Base-by-base conservation (phyloP, 1,284 basidiomycete species). In the Trichosporon ovoides region DNA sequence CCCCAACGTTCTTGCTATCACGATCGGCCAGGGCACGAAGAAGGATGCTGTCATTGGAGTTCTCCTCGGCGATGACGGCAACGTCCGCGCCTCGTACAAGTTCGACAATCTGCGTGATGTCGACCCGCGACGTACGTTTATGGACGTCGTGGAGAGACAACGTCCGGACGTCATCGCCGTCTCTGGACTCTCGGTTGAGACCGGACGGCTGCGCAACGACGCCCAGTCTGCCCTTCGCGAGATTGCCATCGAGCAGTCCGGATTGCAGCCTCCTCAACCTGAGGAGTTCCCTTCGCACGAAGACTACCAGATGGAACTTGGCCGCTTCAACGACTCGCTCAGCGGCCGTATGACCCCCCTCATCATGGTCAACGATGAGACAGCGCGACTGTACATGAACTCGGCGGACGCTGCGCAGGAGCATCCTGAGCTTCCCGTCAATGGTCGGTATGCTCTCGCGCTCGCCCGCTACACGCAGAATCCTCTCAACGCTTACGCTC, bases 1-100 rank as follows among this genome's bases (percentile, higher is more conserved):
- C 0, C 87, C 92, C 0, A 87, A 88, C 7, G 92, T 98, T 4
- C 81, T 99, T 37, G 91, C 95, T 5, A 79, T 97, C 58, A 97
- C 95, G 4, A 92, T 93, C 84, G 96, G 96, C 48, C 87, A 88
- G 71, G 96, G 96, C 53, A 92, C 96, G 67, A 90, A 91, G 38
- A 88, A 87, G 68, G 95, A 98, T 75, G 86, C 87, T 2, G 89
- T 97, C 60, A 85, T 87, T 33, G 80, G 90, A 34, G 87, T 96
- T 55, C 89, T 87, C 77, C 75, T 98, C 53, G 94, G 98, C 70
- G 85, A 91, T 64, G 85, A 85, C 49, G 94, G 94, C 14, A 88
- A 90, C 55, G 81, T 96, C 69, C 87, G 91, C 19, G 90, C 96
- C 68, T 87, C 91, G 64, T 84, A 86, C 55, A 89, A 89, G 69